A percentile compares a stretch with the other conserved stretches of the same genome.
Evolutionary conservation across 805 yeast genomes (phyloP).

Genomic region (Wickerhamiella domercqiae): DNA sequence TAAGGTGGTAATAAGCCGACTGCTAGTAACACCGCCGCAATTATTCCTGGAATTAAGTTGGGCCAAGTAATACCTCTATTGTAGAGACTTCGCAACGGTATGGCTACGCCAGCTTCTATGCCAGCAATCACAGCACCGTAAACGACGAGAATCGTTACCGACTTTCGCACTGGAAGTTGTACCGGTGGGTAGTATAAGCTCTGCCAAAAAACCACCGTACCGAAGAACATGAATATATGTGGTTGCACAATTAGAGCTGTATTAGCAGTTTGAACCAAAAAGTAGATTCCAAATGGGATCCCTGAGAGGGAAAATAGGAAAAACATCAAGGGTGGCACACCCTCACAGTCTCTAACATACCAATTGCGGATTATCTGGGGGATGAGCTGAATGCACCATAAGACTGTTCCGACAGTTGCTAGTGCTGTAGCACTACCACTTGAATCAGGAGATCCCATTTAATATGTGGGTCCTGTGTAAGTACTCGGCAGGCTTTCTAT

Average conservation of each 20-base stretch:
- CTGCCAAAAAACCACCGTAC: slow-evolving; percentile 55
- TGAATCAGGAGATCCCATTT: too few species aligned
- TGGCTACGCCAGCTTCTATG: slow-evolving; percentile 51
- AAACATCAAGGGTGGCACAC: slow-evolving; percentile 80
- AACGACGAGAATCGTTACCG: slow-evolving; percentile 24
- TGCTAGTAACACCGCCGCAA: slow-evolving; percentile 64
- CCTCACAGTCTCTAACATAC: slow-evolving; percentile 62
- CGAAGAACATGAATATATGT: slow-evolving; percentile 57
- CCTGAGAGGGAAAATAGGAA: slow-evolving; percentile 70
- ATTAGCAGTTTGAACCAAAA: slow-evolving; percentile 52
- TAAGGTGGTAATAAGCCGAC: slow-evolving; percentile 81
- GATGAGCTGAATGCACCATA: slow-evolving; percentile 83
- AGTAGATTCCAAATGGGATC: slow-evolving; percentile 76
- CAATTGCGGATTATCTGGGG: slow-evolving; percentile 75
- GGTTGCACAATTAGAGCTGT: slow-evolving; percentile 80
- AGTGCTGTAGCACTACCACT: slow-evolving; percentile 28
- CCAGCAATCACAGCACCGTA: slow-evolving; percentile 38
- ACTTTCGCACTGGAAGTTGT: slow-evolving; percentile 18
- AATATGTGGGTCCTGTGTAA: too few species aligned
- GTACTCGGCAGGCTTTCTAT: too few species aligned
- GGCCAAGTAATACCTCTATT: slow-evolving; percentile 55
- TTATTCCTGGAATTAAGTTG: slow-evolving; percentile 56
- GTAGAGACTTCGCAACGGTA: slow-evolving; percentile 47
- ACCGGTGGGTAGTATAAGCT: slow-evolving; percentile 62
- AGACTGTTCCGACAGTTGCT: slow-evolving; percentile 77